A percentile compares a stretch with the other conserved stretches of the same genome.
Conservation (phyloP, 148 eudicot species). For the Persicaria maculosa region DNA sequence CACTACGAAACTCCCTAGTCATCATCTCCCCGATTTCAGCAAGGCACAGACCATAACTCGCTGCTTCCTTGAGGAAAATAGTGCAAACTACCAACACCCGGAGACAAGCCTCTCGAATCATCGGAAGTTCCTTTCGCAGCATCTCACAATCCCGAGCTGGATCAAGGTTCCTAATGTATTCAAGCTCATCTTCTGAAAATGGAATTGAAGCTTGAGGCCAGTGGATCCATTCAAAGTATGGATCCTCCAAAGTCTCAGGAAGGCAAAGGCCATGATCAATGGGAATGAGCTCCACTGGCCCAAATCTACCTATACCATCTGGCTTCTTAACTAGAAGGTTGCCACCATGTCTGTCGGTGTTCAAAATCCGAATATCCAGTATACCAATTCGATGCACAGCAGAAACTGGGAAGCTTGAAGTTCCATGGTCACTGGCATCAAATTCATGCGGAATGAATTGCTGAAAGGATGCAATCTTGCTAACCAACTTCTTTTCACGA, state of each 20-base stretch:
- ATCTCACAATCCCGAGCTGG: slow-evolving; percentile 28
- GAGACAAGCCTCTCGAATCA: slow-evolving; percentile 39
- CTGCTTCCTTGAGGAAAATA: slow-evolving; percentile 32
- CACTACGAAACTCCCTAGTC: slow-evolving; percentile 28
- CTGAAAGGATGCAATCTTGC: slow-evolving; percentile 35
- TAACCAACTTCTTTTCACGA: slow-evolving; percentile 17
- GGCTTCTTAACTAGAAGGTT: slow-evolving; percentile 33
- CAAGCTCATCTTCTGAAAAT: slow-evolving; percentile 36
- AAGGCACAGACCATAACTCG: slow-evolving; percentile 30
- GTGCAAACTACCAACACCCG: slow-evolving; percentile 29
- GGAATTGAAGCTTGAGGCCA: slow-evolving; percentile 44
- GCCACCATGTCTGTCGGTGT: slow-evolving; percentile 39
- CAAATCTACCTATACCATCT: slow-evolving; percentile 23
- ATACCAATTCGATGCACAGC: slow-evolving; percentile 40
- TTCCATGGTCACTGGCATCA: slow-evolving; percentile 45
- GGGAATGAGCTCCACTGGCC: slow-evolving; percentile 31
- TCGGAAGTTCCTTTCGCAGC: slow-evolving; percentile 31
- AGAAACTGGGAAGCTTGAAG: slow-evolving; percentile 34
- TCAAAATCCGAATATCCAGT: slow-evolving; percentile 28
- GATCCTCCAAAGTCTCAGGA: slow-evolving; percentile 36
- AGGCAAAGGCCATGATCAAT: slow-evolving; percentile 42
- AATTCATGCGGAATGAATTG: slow-evolving; percentile 32
- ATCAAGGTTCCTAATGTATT: slow-evolving; percentile 26
- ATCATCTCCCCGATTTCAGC: slow-evolving; percentile 43
- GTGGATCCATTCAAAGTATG: slow-evolving; percentile 41